Percentiles rank a stretch among this genome's conserved stretches.
Evolutionary conservation across 805 yeast species (phyloP).

Genomic region (Candida lessepsii): DNA sequence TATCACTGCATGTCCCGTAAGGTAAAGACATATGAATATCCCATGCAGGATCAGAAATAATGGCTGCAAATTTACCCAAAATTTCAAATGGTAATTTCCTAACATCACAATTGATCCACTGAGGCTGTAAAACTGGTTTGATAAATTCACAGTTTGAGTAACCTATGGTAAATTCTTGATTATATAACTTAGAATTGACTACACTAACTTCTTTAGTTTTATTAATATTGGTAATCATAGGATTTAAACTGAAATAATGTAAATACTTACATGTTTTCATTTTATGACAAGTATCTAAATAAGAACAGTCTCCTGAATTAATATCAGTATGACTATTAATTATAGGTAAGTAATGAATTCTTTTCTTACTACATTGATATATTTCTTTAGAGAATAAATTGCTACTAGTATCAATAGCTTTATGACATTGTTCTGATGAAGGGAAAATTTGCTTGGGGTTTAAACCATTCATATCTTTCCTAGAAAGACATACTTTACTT

Average conservation of each 20-base stretch:
- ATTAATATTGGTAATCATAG: constrained; percentile 18
- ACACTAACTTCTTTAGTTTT: constrained; percentile 10
- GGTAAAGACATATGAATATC: constrained; percentile 88
- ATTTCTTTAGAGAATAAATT: constrained; percentile 19
- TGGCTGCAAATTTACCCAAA: constrained; percentile 77
- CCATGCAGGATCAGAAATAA: constrained; percentile 96
- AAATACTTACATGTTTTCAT: constrained; percentile 74
- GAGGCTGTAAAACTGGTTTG: constrained; percentile 52
- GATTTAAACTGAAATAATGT: constrained; percentile 63
- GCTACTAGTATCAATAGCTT: constrained; percentile 16
- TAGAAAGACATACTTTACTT: constrained; percentile 23
- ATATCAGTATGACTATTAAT: constrained; percentile 58
- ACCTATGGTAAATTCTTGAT: constrained; percentile 48
- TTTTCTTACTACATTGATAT: constrained; percentile 23
- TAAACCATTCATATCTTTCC: constrained; percentile 16
- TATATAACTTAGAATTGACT: constrained; percentile 2
- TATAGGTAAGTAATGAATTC: constrained; percentile 31
- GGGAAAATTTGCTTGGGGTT: constrained; percentile 13
- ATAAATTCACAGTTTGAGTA: constrained; percentile 40
- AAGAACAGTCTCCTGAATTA: constrained; percentile 85
- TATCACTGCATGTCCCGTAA: constrained; percentile 74
- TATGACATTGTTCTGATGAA: constrained; percentile 14
- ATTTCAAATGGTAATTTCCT: constrained; percentile 64
- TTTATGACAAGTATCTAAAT: constrained; percentile 90
- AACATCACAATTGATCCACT: constrained; percentile 87